Base-by-base conservation (phyloP, 371 early-diverging fungal genomes). In the Mortierella sp. region DNA sequence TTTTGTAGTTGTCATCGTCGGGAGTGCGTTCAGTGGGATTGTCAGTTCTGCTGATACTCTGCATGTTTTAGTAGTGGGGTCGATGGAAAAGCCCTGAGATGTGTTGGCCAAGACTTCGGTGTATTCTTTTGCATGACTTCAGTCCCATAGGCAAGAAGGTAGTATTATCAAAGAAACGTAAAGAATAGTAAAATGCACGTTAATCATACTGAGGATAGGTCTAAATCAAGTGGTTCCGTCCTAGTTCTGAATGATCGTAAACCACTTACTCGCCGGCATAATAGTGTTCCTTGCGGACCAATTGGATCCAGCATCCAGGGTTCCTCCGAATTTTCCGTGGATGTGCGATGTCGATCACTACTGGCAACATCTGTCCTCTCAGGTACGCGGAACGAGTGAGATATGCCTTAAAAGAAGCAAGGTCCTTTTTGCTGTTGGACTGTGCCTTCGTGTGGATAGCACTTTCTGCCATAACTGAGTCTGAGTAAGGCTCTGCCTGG, bases 251-350 rank as follows among this genome's bases (percentile, higher is more conserved):
- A 23, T 47, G 14, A 19, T 23, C 50, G 18, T 5, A 29, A 29
- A 12, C 7, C 16, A 63, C 73, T 50, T 67, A 73, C 73, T 67
- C 73, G 25, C 68, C 73, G 19, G 73, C 73, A 23, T 50, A 59
- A 29, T 67, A 73, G 23, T 46, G 21, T 50, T 73, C 68, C 7
- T 64, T 67, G 43, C 68, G 45, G 15, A 73, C 30, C 30, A 73
- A 51, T 26, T 73, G 68, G 0, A 73, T 30, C 21, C 62, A 67
- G 45, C 73, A 73, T 7, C 67, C 73, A 15, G 73, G 68, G 16
- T 25, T 59, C 7, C 73, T 21, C 11, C 18, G 51, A 26, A 67
- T 51, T 26, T 63, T 67, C 19, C 30, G n/a, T n/a, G 73, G 73
- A 19, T 73, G 73, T 15, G 45, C 44, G 18, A 73, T 63, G 12